These are phyloP conservation scores for Trametes villosa DNA, from an alignment of 768 basidiomycete genomes.

Conservation along the genomic window DNA sequence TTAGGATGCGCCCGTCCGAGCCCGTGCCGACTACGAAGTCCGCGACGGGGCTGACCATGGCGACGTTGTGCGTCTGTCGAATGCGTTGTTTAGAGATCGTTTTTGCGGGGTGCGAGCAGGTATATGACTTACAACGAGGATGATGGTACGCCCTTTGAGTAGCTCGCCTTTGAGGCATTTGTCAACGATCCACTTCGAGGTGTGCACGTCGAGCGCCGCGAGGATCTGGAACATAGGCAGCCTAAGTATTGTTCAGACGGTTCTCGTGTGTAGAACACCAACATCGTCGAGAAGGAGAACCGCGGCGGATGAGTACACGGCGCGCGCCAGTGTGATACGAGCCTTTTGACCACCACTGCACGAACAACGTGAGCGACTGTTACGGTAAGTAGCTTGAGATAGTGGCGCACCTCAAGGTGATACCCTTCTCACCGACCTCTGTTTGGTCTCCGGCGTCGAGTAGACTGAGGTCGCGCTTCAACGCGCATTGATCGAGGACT, in stretches of 20 bases:
- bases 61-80: conserved; percentile 51
- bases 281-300: conserved; percentile 47
- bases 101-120: neutral
- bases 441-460: conserved; percentile 55
- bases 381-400: neutral
- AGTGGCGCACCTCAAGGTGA: conserved; percentile 42
- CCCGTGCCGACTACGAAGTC: conserved; percentile 57
- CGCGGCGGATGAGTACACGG: conserved; percentile 43
- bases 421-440: conserved; percentile 62
- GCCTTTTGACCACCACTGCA: conserved; percentile 52
- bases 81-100: too few species aligned
- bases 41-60: conserved; percentile 54
- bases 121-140: conserved; percentile 44
- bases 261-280: neutral
- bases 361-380: neutral
- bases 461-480: conserved; percentile 50
- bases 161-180: conserved; percentile 49
- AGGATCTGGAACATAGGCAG: conserved; percentile 34
- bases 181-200: conserved; percentile 47
- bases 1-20: conserved; percentile 51
- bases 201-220: conserved; percentile 55
- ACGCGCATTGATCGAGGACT: conserved; percentile 44
- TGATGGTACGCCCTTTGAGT: conserved; percentile 47
- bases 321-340: conserved; percentile 45
- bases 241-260: too few species aligned